Conservation (phyloP, 2,329 filamentous ascomycete species). For the Colletotrichum sp. region DNA sequence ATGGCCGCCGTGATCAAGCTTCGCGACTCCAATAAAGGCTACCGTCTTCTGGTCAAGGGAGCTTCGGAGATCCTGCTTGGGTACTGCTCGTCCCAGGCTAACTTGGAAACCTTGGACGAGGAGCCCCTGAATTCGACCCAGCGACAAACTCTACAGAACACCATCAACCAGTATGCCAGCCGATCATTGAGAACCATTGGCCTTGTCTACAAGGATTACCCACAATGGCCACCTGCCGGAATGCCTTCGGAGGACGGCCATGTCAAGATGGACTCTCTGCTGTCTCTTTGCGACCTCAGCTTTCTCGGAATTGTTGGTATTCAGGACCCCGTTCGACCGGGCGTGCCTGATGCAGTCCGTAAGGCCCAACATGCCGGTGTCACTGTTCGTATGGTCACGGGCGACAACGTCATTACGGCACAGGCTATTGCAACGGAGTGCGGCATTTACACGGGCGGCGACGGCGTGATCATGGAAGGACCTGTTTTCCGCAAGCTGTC, state of each 20-base stretch:
- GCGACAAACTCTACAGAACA: constrained; percentile 25
- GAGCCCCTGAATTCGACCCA: not conserved
- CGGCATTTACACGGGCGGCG: constrained; percentile 64
- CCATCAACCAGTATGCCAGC: constrained; percentile 65
- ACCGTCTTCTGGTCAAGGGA: constrained; percentile 59
- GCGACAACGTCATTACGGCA: constrained; percentile 69
- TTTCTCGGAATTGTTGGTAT: constrained; percentile 76
- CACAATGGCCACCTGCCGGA: constrained; percentile 69
- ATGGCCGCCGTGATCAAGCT: constrained; percentile 62
- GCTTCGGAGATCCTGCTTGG: constrained; percentile 61
- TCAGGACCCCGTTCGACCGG: constrained; percentile 70
- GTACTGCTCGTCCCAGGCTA: constrained; percentile 40
- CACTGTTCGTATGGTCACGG: constrained; percentile 76
- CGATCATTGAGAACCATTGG: constrained; percentile 78
- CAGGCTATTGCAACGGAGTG: constrained; percentile 71
- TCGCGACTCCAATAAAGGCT: constrained; percentile 39
- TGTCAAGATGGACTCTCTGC: constrained; percentile 64
- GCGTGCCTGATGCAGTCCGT: constrained; percentile 68
- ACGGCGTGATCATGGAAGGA: constrained; percentile 69
- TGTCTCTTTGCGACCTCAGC: constrained; percentile 66
- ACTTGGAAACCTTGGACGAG: constrained; percentile 20
- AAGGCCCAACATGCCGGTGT: constrained; percentile 71
- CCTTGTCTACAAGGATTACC: constrained; percentile 76
- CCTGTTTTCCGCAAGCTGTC: constrained; percentile 65
- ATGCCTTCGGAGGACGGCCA: constrained; percentile 56